Conservation (phyloP, 192 early-diverging fungal genomes). For the Kappamyces sp. region DNA sequence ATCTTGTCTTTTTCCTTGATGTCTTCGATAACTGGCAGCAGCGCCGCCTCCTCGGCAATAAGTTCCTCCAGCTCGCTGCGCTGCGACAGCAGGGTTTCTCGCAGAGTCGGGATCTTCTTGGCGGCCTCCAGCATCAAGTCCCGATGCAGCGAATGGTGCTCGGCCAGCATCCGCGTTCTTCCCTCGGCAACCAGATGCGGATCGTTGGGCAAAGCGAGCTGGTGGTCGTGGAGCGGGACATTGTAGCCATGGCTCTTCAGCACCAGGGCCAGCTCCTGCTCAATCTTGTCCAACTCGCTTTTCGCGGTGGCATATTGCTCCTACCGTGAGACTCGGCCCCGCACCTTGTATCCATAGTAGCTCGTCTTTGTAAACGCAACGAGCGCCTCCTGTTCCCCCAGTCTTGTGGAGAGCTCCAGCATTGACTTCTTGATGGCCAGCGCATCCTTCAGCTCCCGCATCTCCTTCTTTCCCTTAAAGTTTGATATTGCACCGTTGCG, state of each 20-base stretch:
- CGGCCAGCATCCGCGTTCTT: conserved; percentile 3
- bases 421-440: background rate
- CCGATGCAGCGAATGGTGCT: conserved; percentile 6
- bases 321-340: background rate
- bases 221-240: conserved; percentile 1
- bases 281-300: conserved; percentile 8
- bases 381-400: background rate
- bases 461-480: conserved; percentile 8
- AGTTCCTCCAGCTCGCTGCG: conserved; percentile 1
- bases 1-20: conserved; percentile 6
- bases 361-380: background rate
- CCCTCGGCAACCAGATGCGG: background rate
- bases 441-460: background rate
- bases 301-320: background rate
- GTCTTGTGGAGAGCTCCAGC: background rate
- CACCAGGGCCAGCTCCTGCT: conserved; percentile 6
- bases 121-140: background rate
- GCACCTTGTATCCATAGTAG: conserved; percentile 4
- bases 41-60: conserved; percentile 1
- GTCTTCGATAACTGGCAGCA: background rate
- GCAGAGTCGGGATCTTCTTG: background rate
- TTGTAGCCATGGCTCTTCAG: background rate
- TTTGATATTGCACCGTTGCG: conserved; percentile 1
- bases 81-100: background rate
- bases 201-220: conserved; percentile 2